These are phyloP conservation scores for Scheffersomyces cryptocercus DNA, from an alignment of 1,139 yeast species.

Conservation along the genomic window DNA sequence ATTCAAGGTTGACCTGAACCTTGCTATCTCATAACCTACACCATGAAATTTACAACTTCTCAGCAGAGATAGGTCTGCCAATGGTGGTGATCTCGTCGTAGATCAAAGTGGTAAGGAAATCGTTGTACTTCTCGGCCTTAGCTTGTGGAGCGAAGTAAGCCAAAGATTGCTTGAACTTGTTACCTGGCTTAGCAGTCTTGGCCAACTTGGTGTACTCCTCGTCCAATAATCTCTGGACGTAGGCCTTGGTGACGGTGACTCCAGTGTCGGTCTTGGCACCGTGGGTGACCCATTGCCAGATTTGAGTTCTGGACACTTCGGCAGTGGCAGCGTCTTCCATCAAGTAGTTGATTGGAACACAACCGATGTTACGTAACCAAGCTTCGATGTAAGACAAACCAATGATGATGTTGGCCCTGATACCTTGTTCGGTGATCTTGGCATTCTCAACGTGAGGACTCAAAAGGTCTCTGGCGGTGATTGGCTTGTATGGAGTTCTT, in stretches of 20 bases:
- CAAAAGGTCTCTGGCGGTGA: constrained; percentile 68
- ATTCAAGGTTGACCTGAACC: no score
- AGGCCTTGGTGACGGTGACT: constrained; percentile 56
- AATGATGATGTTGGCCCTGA: constrained; percentile 67
- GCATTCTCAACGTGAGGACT: constrained; percentile 70
- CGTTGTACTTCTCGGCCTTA: constrained; percentile 66
- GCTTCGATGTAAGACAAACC: constrained; percentile 82
- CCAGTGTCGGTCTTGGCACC: constrained; percentile 64
- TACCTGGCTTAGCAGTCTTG: constrained; percentile 48
- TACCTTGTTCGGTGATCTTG: constrained; percentile 68
- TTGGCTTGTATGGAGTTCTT: constrained; percentile 43
- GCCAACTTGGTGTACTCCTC: constrained; percentile 65
- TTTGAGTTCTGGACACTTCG: constrained; percentile 79
- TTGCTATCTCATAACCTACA: no score
- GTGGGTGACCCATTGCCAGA: constrained; percentile 85
- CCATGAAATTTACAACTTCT: constrained; percentile 35
- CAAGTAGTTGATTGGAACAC: constrained; percentile 79
- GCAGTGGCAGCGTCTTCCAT: constrained; percentile 93
- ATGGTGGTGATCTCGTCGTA: constrained; percentile 49
- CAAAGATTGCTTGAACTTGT: constrained; percentile 64
- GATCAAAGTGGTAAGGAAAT: constrained; percentile 63
- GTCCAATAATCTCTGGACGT: constrained; percentile 53
- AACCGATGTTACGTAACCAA: constrained; percentile 78
- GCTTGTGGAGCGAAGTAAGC: constrained; percentile 66
- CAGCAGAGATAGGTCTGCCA: constrained; percentile 48